Percentiles rank a stretch among this genome's conserved stretches.
Evolutionary conservation across 306 rosid genomes (phyloP).

Genomic region (Trichosanthes truncata): DNA sequence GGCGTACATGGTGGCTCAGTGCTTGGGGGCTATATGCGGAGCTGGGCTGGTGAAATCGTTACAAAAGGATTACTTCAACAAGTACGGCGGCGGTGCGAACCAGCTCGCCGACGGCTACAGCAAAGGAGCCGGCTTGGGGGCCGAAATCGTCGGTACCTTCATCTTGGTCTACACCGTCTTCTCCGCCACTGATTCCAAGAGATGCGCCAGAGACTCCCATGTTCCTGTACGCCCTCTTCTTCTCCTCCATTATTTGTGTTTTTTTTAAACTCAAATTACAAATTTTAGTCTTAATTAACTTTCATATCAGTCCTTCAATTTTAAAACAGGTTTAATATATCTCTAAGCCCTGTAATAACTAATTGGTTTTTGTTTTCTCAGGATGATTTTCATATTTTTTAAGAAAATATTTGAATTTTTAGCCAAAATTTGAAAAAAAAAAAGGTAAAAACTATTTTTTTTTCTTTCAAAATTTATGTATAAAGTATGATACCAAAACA

Average conservation of each 20-base stretch:
- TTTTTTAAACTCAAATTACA: background rate
- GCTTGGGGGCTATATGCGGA: conserved; percentile 61
- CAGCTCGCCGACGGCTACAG: conserved; percentile 30
- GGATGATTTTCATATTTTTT: too few relatives aligned
- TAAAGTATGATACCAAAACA: too few relatives aligned
- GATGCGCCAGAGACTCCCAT: conserved; percentile 60
- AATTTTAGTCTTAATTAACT: too few relatives aligned
- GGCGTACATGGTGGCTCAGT: conserved; percentile 58
- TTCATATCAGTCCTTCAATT: too few relatives aligned
- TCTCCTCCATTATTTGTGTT: background rate
- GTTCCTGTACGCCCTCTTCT: conserved; percentile 39
- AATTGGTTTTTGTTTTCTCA: too few relatives aligned
- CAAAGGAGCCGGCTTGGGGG: conserved; percentile 49
- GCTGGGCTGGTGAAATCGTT: conserved; percentile 55
- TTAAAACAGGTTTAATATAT: too few relatives aligned
- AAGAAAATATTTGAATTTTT: too few relatives aligned
- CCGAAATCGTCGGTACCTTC: conserved; percentile 64
- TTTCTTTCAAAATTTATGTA: too few relatives aligned
- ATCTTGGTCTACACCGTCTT: conserved; percentile 69
- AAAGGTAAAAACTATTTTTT: too few relatives aligned
- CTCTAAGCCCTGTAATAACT: too few relatives aligned
- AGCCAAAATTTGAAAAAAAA: too few relatives aligned
- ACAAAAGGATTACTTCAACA: conserved; percentile 23
- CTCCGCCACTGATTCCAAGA: conserved; percentile 68
- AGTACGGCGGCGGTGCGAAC: conserved; percentile 58